phyloP scores from a whole-genome alignment of 306 rosid genomes.

The Hippophae rhamnoides region DNA sequence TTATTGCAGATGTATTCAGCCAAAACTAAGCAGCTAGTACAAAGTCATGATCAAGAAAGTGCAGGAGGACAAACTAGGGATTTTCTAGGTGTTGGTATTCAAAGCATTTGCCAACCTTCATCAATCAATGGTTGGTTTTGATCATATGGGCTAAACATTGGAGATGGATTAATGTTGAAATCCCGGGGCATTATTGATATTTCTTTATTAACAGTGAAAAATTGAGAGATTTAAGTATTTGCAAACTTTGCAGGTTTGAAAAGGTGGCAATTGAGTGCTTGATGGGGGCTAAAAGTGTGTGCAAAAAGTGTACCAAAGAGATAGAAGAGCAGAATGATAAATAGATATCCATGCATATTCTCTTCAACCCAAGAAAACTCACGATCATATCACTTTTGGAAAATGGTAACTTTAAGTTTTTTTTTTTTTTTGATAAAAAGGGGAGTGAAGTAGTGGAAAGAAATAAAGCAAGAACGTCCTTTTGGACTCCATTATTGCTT shows the following conservation, averaged over 20 bases:
- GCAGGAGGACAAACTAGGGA: constrained; percentile 69
- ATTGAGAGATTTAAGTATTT: constrained; percentile 27
- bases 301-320: background rate
- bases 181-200: too few relatives aligned
- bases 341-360: constrained; percentile 67
- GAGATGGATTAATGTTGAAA: constrained; percentile 1
- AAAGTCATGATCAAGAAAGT: constrained; percentile 22
- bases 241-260: constrained; percentile 46
- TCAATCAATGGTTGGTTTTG: constrained; percentile 69
- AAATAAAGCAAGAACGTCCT: constrained; percentile 41
- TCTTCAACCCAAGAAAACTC: constrained; percentile 56
- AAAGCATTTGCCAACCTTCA: constrained; percentile 59
- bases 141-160: constrained; percentile 1
- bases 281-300: constrained; percentile 41
- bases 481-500: constrained; percentile 64
- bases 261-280: constrained; percentile 45
- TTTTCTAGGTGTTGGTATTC: constrained; percentile 79
- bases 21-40: constrained; percentile 52
- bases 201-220: constrained; percentile 18
- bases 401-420: constrained; percentile 34
- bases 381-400: constrained; percentile 23
- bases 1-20: constrained; percentile 41
- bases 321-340: constrained; percentile 16
- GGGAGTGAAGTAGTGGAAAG: constrained; percentile 44
- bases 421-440: constrained; percentile 29